phyloP scores from a whole-genome alignment of 116 monocot species.

The Iris pallida region DNA sequence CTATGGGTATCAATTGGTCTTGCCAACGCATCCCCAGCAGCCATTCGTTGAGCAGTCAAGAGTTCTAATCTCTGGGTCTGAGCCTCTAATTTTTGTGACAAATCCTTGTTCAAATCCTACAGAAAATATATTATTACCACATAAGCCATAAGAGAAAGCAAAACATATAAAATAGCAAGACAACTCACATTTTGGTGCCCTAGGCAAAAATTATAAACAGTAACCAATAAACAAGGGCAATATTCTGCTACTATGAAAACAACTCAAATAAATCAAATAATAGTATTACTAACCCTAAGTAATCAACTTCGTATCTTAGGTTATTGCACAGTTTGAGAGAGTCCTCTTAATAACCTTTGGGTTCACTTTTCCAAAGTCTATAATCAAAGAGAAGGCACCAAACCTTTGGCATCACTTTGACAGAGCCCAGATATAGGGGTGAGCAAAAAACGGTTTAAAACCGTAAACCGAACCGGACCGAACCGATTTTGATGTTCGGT shows the following conservation, averaged over 20 bases:
- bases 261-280: no score
- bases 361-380: no score
- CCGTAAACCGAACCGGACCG: no score
- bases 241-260: neutral
- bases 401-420: no score
- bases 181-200: neutral
- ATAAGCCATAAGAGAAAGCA: neutral
- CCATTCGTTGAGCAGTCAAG: slow-evolving; percentile 69
- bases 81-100: slow-evolving; percentile 75
- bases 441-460: no score
- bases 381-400: no score
- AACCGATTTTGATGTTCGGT: no score
- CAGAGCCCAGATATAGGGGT: no score
- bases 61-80: slow-evolving; percentile 92
- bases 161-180: neutral
- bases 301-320: no score
- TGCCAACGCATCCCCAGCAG: slow-evolving; percentile 35
- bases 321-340: no score
- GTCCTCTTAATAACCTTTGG: no score
- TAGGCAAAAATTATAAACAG: neutral
- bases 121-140: neutral
- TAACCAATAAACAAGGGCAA: neutral
- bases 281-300: no score
- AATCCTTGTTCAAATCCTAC: slow-evolving; percentile 90
- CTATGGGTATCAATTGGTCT: slow-evolving; percentile 40